Conservation (phyloP, 1,284 basidiomycete species). For the Trametes pubescens region DNA sequence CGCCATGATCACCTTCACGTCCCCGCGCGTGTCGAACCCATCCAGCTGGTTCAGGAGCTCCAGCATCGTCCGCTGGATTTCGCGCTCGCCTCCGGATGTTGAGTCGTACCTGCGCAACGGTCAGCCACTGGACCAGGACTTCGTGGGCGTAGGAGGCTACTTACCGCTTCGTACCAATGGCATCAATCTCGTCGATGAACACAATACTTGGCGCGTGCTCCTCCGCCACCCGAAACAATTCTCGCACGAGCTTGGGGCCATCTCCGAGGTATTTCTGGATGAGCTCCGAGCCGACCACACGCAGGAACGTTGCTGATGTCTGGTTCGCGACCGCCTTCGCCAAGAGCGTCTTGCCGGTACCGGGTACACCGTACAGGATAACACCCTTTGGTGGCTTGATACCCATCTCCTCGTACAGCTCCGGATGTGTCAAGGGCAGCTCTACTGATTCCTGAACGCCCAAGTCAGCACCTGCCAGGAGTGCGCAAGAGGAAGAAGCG, state of each 20-base stretch:
- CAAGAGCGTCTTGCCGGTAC: constrained; percentile 97
- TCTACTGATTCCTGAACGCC: constrained; percentile 91
- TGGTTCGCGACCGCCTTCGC: constrained; percentile 99
- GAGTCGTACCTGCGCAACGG: constrained; percentile 81
- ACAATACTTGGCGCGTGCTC: constrained; percentile 99
- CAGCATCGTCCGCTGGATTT: constrained; percentile 99
- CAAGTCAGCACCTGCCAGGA: constrained; percentile 21
- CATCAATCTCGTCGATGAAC: constrained; percentile 99
- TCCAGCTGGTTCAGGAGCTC: constrained; percentile 98
- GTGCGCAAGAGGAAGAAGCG: constrained; percentile 32
- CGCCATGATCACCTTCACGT: constrained; percentile 98
- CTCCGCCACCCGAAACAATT: constrained; percentile 96
- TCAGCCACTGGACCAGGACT: constrained; percentile 1
- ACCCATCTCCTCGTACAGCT: constrained; percentile 99
- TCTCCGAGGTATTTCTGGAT: constrained; percentile 99
- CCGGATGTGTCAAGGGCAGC: constrained; percentile 96
- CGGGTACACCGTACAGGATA: constrained; percentile 98
- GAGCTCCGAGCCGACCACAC: constrained; percentile 97
- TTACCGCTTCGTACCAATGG: constrained; percentile 96
- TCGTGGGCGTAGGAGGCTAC: constrained; percentile 35
- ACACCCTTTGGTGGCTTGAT: constrained; percentile 99
- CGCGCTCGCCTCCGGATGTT: constrained; percentile 96
- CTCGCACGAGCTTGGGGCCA: constrained; percentile 98
- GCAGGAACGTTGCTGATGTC: constrained; percentile 98
- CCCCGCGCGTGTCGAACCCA: constrained; percentile 98